Evolutionary conservation across 2,329 filamentous ascomycete species (phyloP).

Genomic region (Alternaria brassicicola): DNA sequence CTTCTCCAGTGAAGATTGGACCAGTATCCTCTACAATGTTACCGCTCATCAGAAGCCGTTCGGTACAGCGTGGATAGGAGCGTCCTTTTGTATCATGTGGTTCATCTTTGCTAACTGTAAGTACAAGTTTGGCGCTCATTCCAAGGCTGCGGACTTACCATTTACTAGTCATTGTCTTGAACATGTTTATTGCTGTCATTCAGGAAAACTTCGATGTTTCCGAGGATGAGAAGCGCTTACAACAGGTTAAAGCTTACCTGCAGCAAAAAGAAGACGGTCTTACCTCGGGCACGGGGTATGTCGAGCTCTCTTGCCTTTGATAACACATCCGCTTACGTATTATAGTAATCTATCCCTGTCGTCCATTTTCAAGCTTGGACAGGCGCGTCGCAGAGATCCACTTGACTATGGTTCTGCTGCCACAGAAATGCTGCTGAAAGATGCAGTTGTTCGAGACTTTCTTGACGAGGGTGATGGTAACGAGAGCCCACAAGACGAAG

Average conservation of each 20-base stretch:
- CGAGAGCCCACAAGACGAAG: slow-evolving; percentile 32
- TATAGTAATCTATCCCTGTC: slow-evolving; percentile 72
- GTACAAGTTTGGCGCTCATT: slow-evolving; percentile 8
- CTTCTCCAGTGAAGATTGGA: slow-evolving; percentile 96
- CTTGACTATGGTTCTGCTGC: slow-evolving; percentile 90
- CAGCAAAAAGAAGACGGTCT: slow-evolving; percentile 84
- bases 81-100: slow-evolving; percentile 90
- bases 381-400: slow-evolving; percentile 74
- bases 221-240: slow-evolving; percentile 94
- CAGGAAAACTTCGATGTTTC: slow-evolving; percentile 99
- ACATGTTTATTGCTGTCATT: slow-evolving; percentile 99
- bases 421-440: slow-evolving; percentile 95
- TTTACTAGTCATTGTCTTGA: slow-evolving; percentile 76
- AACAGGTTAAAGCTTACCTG: slow-evolving; percentile 94
- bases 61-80: slow-evolving; percentile 89
- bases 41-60: slow-evolving; percentile 69
- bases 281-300: slow-evolving; percentile 61
- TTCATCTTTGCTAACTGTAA: slow-evolving; percentile 85
- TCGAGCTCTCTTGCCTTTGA: background rate
- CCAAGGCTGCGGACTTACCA: slow-evolving; percentile 14
- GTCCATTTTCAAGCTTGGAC: slow-evolving; percentile 66
- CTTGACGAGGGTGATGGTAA: slow-evolving; percentile 71
- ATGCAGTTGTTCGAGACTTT: slow-evolving; percentile 93
- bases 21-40: slow-evolving; percentile 79
- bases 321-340: background rate